Evolutionary conservation across 495 filamentous ascomycete species (phyloP).

Genomic region (Daldinia childiae): DNA sequence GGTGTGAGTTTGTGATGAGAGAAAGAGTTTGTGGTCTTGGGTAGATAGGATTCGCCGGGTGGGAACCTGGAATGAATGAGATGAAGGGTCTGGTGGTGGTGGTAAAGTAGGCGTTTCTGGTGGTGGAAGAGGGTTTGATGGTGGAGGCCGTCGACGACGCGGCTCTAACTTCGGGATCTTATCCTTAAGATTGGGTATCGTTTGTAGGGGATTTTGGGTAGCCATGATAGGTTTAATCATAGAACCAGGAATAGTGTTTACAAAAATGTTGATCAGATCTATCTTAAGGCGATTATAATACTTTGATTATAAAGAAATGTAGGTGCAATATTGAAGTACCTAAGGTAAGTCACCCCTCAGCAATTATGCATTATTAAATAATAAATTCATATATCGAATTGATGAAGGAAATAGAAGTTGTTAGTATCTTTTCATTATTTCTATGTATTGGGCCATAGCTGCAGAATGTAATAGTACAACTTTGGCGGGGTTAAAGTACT

Average conservation of each 20-base stretch:
- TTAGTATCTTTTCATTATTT: background rate
- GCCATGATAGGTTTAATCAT: conserved; percentile 28
- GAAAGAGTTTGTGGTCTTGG: conserved; percentile 83
- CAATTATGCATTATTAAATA: conserved; percentile 20
- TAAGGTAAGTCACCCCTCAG: conserved; percentile 7
- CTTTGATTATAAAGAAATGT: conserved; percentile 30
- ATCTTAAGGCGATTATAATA: background rate
- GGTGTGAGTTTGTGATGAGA: conserved; percentile 77
- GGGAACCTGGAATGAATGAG: conserved; percentile 70
- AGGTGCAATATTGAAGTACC: no score
- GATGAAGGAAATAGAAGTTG: background rate
- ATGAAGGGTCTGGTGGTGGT: conserved; percentile 70
- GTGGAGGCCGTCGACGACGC: conserved; percentile 63
- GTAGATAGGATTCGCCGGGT: conserved; percentile 79
- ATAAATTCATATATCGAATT: conserved; percentile 17
- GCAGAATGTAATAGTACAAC: background rate
- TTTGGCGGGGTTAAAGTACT: conserved; percentile 21
- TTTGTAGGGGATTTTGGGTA: conserved; percentile 43
- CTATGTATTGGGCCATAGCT: background rate
- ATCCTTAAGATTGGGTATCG: conserved; percentile 67
- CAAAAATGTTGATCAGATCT: background rate
- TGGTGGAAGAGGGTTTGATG: conserved; percentile 67
- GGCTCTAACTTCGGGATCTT: conserved; percentile 76
- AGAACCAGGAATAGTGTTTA: background rate
- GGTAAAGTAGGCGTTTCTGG: conserved; percentile 79